Evolutionary conservation across 192 early-diverging fungal species (phyloP), one percentile per base, ranked within the genome.

Genomic region (Entomortierella parvispora): DNA sequence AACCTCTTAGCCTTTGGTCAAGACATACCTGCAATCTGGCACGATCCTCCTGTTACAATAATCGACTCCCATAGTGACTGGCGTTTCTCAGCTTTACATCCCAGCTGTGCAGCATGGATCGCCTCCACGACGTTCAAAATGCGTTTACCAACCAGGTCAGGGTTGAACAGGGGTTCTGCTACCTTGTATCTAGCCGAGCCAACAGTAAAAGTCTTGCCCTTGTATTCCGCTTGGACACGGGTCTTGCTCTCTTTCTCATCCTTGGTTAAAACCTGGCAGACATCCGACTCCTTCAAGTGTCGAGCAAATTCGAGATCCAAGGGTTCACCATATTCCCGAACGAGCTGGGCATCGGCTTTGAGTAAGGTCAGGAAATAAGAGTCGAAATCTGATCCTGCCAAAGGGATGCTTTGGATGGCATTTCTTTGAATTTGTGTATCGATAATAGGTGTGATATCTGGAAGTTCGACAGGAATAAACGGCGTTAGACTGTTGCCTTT

Each of bases 21-120:
- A 15, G 4, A 6, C 57, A 5, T 53, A 75, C 81, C 81, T 66
- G 65, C 71, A 11, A 88, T 80, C 51, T 68, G 71, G 37, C 86
- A 84, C 22, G 85, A 86, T 2, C 97, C 97, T 40, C 97, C 97
- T 0, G 93, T 93, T 2, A 99, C 34, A 12, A 95, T 82, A 34
- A 98, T 85, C 62, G 84, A 84, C 61, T 98, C 96, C 93, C 93
- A 97, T 49, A 97, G 80, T 44, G 80, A 66, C n/a, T 86, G 81
- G 28, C 96, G 88, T 55, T 89, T 92, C 48, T 94, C 94, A 2
- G 88, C 66, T 67, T 92, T 89, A 82, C 95, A 86, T 40, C 65
- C 78, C 29, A 87, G 82, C 22, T 92, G 85, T 2, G 88, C 83
- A 26, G 89, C 80, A 58, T 90, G 85, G 47, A 94, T 86, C 7